Evolutionary conservation across 805 yeast genomes (phyloP), one percentile per base, ranked within the genome.

Genomic region (Lipomyces mesembrius): DNA sequence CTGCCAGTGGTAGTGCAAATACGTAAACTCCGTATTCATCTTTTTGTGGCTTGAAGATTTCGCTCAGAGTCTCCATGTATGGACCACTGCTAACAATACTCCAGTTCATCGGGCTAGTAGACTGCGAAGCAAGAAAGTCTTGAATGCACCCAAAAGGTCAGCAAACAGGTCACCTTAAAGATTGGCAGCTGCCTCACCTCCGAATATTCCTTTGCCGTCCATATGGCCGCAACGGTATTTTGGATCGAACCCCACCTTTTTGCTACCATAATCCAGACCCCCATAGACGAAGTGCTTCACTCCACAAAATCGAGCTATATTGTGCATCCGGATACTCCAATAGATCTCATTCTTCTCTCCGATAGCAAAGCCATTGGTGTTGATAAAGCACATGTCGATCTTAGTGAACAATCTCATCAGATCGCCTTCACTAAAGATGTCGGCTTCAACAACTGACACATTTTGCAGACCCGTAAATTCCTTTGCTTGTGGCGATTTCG

Each of bases 341-440:
- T 43, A 43, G 49, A 43, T 43, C 49, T 43, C 49, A n/a, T 43
- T 43, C 49, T 43, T 43, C 49, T 43, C 49, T 43, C 49, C 49
- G 22, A 43, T 43, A 43, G 49, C 49, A 43, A 43, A 43, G 8
- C 49, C 49, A 17, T 43, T 43, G 49, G 22, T 17, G 49, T 43
- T 43, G 49, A 43, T 43, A 43, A 43, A 43, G 22, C 49, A 43
- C 49, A 43, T 43, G 22, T 43, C 49, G 3, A 17, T n/a, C 22
- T 43, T 43, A 43, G 7, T n/a, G 49, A 43, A 43, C 49, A 43
- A 43, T n/a, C 11, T 43, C 49, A 43, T 43, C 49, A 43, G 49
- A 43, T 43, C 49, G 22, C 8, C 22, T 43, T 43, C 49, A n/a
- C 22, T 43, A 43, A 43, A 43, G 6, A 43, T 43, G 49, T 43